Evolutionary conservation across 805 yeast species (phyloP).

Genomic region (Maudiozyma saulgeensis): DNA sequence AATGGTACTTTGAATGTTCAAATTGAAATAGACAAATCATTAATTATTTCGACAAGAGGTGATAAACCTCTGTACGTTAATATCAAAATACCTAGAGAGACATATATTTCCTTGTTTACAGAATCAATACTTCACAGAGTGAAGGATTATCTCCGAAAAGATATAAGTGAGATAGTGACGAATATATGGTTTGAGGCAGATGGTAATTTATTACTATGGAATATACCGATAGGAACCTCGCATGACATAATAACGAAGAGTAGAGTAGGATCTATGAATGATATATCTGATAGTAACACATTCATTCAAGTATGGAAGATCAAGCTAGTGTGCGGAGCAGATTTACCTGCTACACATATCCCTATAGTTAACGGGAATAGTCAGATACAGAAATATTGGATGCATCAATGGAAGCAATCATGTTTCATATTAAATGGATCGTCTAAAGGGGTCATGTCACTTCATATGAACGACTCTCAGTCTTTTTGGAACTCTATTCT

Average conservation of each 20-base stretch:
- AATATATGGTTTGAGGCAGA: conserved; percentile 63
- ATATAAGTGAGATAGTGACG: conserved; percentile 15
- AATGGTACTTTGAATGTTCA: conserved; percentile 42
- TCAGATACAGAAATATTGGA: conserved; percentile 41
- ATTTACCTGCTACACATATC: conserved; percentile 39
- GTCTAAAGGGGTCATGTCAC: conserved; percentile 70
- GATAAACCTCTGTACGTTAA: conserved; percentile 13
- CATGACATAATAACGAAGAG: conserved; percentile 37
- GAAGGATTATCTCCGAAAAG: conserved; percentile 24
- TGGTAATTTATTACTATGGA: conserved; percentile 62
- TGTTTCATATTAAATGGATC: conserved; percentile 66
- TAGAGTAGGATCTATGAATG: not conserved
- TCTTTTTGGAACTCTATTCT: conserved; percentile 47
- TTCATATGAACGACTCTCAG: conserved; percentile 54
- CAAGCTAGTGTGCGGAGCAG: conserved; percentile 30
- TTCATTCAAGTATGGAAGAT: conserved; percentile 39
- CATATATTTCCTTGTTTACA: conserved; percentile 42
- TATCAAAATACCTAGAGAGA: conserved; percentile 33
- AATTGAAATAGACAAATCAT: conserved; percentile 23
- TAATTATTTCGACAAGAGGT: conserved; percentile 12
- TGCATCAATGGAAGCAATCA: conserved; percentile 76
- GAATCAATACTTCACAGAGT: conserved; percentile 33
- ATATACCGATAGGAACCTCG: conserved; percentile 61
- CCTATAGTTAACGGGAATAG: conserved; percentile 31
- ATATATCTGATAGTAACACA: conserved; percentile 2